These are phyloP conservation scores for Macrophomina tecta DNA, from an alignment of 2,329 filamentous ascomycete genomes.

Conservation along the genomic window DNA sequence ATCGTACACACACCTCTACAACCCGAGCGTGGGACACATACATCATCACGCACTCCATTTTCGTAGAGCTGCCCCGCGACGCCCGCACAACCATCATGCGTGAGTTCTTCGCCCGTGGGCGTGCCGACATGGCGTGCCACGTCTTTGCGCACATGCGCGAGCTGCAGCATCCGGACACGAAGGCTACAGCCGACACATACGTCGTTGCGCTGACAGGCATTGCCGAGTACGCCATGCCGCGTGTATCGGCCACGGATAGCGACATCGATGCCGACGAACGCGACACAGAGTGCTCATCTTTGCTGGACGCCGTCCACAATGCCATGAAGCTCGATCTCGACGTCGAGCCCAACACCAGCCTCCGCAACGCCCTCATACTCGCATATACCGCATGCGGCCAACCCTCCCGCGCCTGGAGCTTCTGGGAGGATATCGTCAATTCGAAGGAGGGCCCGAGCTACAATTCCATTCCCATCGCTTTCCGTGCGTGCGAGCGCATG, in stretches of 20 bases:
- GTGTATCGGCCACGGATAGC: constrained; percentile 28
- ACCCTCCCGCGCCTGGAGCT: constrained; percentile 71
- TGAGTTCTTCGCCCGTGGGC: constrained; percentile 76
- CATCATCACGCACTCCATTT: constrained; percentile 62
- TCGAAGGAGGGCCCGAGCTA: constrained; percentile 87
- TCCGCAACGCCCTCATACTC: constrained; percentile 87
- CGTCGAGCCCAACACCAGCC: constrained; percentile 74
- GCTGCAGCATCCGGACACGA: constrained; percentile 65
- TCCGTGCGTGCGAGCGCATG: constrained; percentile 75
- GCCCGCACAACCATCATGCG: constrained; percentile 78
- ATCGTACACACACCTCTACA: constrained; percentile 67
- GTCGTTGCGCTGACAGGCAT: constrained; percentile 78
- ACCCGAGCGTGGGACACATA: constrained; percentile 68
- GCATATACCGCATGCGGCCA: constrained; percentile 76
- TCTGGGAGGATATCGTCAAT: constrained; percentile 84
- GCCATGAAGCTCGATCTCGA: constrained; percentile 92
- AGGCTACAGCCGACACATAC: constrained; percentile 78
- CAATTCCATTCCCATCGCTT: constrained; percentile 78
- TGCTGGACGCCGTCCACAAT: constrained; percentile 79
- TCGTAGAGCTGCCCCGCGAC: constrained; percentile 67
- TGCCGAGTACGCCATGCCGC: constrained; percentile 53
- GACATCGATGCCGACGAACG: constrained; percentile 55
- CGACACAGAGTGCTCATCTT: neutral
- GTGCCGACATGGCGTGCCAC: constrained; percentile 82
- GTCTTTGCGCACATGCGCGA: constrained; percentile 96